Percentiles rank a stretch among this genome's conserved stretches.
phyloP scores from a whole-genome alignment of 306 rosid genomes.

The barrel medic (Medicago truncatula) region DNA sequence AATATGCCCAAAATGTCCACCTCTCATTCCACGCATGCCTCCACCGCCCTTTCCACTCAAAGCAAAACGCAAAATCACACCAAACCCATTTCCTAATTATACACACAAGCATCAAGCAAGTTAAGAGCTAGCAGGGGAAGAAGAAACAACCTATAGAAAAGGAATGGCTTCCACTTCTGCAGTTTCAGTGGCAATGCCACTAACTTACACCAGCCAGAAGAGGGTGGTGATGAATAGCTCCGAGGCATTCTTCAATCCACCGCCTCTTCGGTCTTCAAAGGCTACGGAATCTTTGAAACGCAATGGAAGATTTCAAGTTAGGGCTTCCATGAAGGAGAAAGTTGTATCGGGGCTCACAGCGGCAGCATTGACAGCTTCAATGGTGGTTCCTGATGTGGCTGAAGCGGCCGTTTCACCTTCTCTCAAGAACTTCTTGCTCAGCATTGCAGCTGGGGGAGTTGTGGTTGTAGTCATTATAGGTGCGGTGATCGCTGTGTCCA shows the following conservation, averaged over 20 bases:
- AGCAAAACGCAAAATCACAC: conserved; percentile 27
- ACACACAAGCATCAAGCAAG: conserved; percentile 22
- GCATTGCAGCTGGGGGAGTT: conserved; percentile 86
- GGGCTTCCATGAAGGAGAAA: conserved; percentile 91
- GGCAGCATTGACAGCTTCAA: conserved; percentile 72
- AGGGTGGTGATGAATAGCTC: conserved; percentile 53
- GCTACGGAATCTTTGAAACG: conserved; percentile 45
- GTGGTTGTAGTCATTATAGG: conserved; percentile 70
- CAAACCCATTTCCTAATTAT: conserved; percentile 18
- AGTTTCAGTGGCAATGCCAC: conserved; percentile 78
- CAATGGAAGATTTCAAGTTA: conserved; percentile 57
- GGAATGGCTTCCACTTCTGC: conserved; percentile 81
- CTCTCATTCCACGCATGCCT: conserved; percentile 46
- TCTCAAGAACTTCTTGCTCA: conserved; percentile 95
- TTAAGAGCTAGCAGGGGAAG: conserved; percentile 11
- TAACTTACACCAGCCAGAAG: conserved; percentile 55
- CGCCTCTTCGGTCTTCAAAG: conserved; percentile 53
- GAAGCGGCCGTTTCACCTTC: conserved; percentile 92
- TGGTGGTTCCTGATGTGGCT: conserved; percentile 87
- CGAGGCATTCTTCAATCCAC: conserved; percentile 67
- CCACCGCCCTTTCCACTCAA: conserved; percentile 46
- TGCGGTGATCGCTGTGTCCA: conserved; percentile 80
- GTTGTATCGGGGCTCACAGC: conserved; percentile 76
- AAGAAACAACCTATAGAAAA: conserved; percentile 11
- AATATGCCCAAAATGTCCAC: conserved; percentile 56